Evolutionary conservation across 257 asterid genomes (phyloP), one percentile per base, ranked within the genome.

Genomic region (Ophiorrhiza pumila): DNA sequence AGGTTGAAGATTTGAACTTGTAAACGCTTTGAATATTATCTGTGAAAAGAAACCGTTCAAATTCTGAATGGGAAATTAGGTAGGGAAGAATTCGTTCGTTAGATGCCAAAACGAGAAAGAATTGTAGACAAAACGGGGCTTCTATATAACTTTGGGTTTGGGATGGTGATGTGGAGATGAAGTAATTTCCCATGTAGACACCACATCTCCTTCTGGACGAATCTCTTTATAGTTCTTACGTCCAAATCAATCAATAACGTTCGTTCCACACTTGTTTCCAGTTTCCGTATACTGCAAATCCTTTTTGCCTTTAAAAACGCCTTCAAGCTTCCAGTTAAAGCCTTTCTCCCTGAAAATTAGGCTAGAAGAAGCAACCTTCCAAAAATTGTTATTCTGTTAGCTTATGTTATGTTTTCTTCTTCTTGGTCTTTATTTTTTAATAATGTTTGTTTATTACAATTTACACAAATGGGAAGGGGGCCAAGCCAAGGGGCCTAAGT

Each of bases 31-130:
- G 23, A 56, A 31, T 29, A 18, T 47, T 49, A 46, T 9, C 18
- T 31, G 25, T 4, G 1, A 47, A 35, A 71, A 27, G n/a, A 52
- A 41, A 58, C 39, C 62, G 29, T 41, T 23, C 35, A 14, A 22
- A 35, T 17, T 13, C 46, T 46, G 46, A 49, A 46, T 11, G 37
- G 34, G 22, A 50, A 25, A 17, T 25, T 11, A 37, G 34, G 72
- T 63, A 31, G 63, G 42, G 43, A 64, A 53, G 63, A 71, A 71
- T 64, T 17, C 72, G 46, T 63, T 64, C 80, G 69, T 12, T 52
- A 39, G n/a, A 37, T 37, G 68, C 68, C 31, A 39, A 13, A 39
- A 10, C 20, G 11, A 5, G 42, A 13, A 31, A 35, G 29, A 20
- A 17, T 5, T 11, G 23, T 1, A 14, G 7, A 37, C 23, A 1